Percentiles rank a stretch among this genome's conserved stretches.
These are phyloP conservation scores for Vigna hirtella DNA, from an alignment of 306 rosid genomes.

Conservation along the genomic window DNA sequence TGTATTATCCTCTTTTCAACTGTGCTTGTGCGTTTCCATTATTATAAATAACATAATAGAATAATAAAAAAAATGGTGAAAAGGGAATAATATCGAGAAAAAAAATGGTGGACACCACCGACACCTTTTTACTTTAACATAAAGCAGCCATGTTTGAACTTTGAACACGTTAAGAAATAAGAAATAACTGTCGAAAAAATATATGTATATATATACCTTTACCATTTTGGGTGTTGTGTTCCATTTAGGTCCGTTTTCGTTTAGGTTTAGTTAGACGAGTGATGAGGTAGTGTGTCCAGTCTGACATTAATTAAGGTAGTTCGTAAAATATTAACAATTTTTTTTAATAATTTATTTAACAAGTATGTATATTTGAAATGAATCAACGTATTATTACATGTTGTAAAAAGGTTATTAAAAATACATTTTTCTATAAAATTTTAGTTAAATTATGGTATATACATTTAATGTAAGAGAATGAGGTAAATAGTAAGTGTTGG, in stretches of 20 bases:
- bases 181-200: background rate
- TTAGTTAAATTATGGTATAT: background rate
- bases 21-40: background rate
- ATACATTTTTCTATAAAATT: too few species aligned
- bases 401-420: too few species aligned
- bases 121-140: conserved; percentile 51
- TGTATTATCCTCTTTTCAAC: conserved; percentile 18
- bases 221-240: background rate
- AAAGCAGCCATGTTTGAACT: conserved; percentile 51
- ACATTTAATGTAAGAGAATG: background rate
- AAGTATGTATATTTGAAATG: too few species aligned
- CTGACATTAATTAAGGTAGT: too few species aligned
- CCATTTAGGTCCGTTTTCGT: background rate
- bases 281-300: too few species aligned
- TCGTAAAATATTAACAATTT: too few species aligned
- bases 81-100: conserved; percentile 1
- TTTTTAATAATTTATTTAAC: too few species aligned
- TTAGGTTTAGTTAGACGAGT: background rate
- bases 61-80: background rate
- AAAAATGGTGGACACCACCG: conserved; percentile 48
- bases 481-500: background rate
- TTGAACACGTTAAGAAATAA: conserved; percentile 32
- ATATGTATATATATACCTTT: background rate
- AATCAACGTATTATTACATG: too few species aligned
- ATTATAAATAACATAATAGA: background rate